A percentile compares a stretch with the other conserved stretches of the same genome.
Evolutionary conservation across 345 rosid genomes (phyloP).

Genomic region (Eucalyptus guilfoylei): DNA sequence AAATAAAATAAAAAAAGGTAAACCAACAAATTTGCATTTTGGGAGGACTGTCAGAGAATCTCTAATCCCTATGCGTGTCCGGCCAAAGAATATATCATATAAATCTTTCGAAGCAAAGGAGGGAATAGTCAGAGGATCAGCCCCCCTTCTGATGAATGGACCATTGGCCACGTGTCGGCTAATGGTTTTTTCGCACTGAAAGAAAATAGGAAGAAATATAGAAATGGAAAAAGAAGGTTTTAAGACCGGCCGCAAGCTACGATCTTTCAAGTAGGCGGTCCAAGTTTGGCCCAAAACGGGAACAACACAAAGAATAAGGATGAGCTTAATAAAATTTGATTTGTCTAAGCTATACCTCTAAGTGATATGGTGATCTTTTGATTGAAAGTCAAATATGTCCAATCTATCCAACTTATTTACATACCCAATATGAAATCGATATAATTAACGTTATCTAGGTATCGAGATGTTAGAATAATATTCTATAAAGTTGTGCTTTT

Average conservation of each 20-base stretch:
- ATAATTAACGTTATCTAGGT: fast-evolving
- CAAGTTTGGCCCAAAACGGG: not conserved
- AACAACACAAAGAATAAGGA: not conserved
- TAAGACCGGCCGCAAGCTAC: not conserved
- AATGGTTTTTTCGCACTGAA: not conserved
- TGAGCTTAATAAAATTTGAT: not conserved
- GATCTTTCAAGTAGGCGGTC: not conserved
- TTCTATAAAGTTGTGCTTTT: not conserved
- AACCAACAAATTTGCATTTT: not conserved
- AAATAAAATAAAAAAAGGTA: not conserved
- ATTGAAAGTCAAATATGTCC: not conserved
- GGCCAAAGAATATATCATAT: not conserved
- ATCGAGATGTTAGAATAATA: fast-evolving
- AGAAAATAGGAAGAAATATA: not conserved
- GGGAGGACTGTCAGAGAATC: not conserved
- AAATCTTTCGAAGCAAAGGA: not conserved
- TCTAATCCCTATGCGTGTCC: not conserved
- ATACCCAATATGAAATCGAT: not conserved
- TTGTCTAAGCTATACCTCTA: not conserved
- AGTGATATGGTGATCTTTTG: not conserved
- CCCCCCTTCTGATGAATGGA: not conserved
- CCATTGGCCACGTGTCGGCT: not conserved
- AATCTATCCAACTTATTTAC: not conserved
- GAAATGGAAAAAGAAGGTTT: not conserved
- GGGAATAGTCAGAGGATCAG: not conserved